Evolutionary conservation across 768 basidiomycete species (phyloP).

Genomic region (Clitopilus hobsonii): DNA sequence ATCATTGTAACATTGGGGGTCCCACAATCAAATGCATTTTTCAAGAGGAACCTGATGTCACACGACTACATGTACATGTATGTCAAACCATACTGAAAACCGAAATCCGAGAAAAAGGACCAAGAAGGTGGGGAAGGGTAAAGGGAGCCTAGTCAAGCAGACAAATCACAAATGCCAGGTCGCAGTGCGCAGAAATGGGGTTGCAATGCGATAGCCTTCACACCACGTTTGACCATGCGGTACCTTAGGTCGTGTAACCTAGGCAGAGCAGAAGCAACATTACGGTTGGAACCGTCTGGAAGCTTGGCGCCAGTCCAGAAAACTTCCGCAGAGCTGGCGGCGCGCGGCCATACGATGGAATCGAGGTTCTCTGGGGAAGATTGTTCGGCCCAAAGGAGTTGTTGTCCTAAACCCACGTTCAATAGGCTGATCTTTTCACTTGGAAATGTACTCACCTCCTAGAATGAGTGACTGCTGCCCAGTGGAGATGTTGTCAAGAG

Average conservation of each 20-base stretch:
- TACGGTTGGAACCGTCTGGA: conserved; percentile 32
- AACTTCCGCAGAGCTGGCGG: conserved; percentile 66
- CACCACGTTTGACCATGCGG: conserved; percentile 57
- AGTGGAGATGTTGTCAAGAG: conserved; percentile 47
- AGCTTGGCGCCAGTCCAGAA: conserved; percentile 64
- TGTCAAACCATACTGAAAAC: background rate
- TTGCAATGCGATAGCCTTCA: conserved; percentile 57
- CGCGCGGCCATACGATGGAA: conserved; percentile 66
- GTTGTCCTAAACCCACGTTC: conserved; percentile 38
- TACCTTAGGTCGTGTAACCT: conserved; percentile 64
- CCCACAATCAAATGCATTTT: conserved; percentile 1
- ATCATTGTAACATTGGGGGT: background rate
- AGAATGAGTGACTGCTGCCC: conserved; percentile 52
- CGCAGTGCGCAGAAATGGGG: conserved; percentile 71
- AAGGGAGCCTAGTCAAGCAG: conserved; percentile 20
- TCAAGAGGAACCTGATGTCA: background rate
- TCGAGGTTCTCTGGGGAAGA: conserved; percentile 67
- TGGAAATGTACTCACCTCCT: conserved; percentile 44
- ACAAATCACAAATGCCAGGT: conserved; percentile 48
- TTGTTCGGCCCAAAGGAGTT: conserved; percentile 74
- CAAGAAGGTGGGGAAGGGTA: background rate
- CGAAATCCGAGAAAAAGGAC: background rate
- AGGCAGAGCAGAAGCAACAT: conserved; percentile 46
- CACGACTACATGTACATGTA: background rate
- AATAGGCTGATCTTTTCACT: background rate